phyloP scores from a whole-genome alignment of 2,329 filamentous ascomycete species.

The Cercospora sp. region DNA sequence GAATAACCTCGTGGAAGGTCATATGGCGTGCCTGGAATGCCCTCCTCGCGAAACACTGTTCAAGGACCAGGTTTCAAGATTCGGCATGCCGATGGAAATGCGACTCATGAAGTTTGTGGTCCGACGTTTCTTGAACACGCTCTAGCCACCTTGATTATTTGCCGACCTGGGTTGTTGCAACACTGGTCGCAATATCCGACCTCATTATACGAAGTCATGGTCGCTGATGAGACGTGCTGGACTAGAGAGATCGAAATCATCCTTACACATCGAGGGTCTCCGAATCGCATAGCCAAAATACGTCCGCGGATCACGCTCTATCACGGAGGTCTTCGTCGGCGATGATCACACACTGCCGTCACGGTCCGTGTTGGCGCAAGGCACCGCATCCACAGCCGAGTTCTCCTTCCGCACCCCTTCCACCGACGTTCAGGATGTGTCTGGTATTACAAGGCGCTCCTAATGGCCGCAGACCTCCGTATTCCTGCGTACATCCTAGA shows the following conservation, averaged over 20 bases:
- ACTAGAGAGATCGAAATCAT: background rate
- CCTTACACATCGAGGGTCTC: background rate
- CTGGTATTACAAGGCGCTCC: background rate
- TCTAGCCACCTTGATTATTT: background rate
- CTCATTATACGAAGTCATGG: background rate
- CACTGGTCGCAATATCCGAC: background rate
- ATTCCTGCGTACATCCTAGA: background rate
- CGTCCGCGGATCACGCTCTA: background rate
- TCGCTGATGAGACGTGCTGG: background rate
- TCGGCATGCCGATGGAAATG: conserved; percentile 4
- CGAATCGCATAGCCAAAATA: background rate
- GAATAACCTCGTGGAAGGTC: background rate
- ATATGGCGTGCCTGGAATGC: background rate
- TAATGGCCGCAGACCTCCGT: background rate
- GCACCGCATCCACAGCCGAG: background rate
- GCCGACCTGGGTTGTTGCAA: background rate
- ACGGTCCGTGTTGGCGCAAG: background rate
- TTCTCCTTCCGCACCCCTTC: background rate
- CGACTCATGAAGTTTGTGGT: background rate
- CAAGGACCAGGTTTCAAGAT: conserved; percentile 7
- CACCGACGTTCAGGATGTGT: background rate
- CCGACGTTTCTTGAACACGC: background rate
- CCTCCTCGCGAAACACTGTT: background rate
- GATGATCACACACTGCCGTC: background rate
- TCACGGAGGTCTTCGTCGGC: background rate